Evolutionary conservation across 2,329 filamentous ascomycete genomes (phyloP), one percentile per base, ranked within the genome.

Genomic region (Exophiala calicioides): DNA sequence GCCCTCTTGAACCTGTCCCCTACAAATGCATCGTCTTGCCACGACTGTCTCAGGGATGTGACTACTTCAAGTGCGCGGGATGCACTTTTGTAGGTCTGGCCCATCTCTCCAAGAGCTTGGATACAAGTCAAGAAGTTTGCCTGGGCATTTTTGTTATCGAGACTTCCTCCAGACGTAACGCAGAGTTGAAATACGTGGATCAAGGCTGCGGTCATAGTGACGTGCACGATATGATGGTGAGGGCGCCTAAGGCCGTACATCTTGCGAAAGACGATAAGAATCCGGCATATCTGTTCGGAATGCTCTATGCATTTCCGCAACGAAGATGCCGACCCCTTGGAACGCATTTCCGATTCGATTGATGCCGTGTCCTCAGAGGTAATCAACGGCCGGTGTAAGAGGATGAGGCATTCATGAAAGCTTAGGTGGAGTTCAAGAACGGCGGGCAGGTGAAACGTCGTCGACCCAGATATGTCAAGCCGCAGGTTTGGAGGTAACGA

Each of bases 331-430:
- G 29, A 8, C 4, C n/a, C 15, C 8, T 15, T 19, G 7, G 29
- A 27, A 5, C 16, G 20, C 3, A 43, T 16, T 6, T 27, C 12
- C 15, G 32, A 19, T 13, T n/a, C 21, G 7, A 24, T n/a, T n/a
- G n/a, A n/a, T n/a, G n/a, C n/a, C n/a, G n/a, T 33, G 20, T 44
- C 46, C 20, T 34, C 29, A 10, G 36, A n/a, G 2, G 52, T 44
- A 20, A 60, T 57, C 15, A 60, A 48, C 5, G 76, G 76, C 3
- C 74, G 73, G 47, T 79, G 76, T 0, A 80, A 63, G 0, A 80
- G 69, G 4, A 80, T 78, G 1, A 74, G 59, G 0, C 78, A 65
- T 0, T 75, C 73, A 40, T 80, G 67, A 27, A 74, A 75, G 59
- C 77, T 71, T 3, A 74, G 67, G 23, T 70, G 63, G 0, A 74